Base-by-base conservation (phyloP, 1,139 yeast genomes). In the Magnusiomyces fungicola region DNA sequence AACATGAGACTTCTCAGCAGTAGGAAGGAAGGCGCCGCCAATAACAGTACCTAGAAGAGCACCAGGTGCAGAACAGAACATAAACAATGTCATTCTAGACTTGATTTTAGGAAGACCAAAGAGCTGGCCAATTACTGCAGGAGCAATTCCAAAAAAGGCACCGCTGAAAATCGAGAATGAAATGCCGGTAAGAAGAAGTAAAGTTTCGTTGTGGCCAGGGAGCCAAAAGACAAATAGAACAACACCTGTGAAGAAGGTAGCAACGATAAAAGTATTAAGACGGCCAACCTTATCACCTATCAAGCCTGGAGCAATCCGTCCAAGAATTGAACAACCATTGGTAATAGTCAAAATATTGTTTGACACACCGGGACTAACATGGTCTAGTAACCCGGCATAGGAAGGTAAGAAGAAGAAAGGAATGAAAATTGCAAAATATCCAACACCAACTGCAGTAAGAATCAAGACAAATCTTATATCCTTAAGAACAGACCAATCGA, bases 71-170 rank as follows among this genome's bases (percentile, higher is more conserved):
- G 81, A 72, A 48, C 79, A 74, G 36, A 78, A 67, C 55, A 78
- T 77, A 57, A 79, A 76, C 61, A 79, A 69, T 0, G 84, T 81
- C 58, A 79, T 78, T 27, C 83, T 73, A 53, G 76, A 51, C 3
- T 53, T 48, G n/a, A 55, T 41, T 48, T 71, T 73, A 29, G 77
- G 75, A 14, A 80, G 74, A 1, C 63, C 64, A 55, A 60, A 60
- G n/a, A 81, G 76, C 59, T 80, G 85, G 1, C 65, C 64, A 32
- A 69, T 52, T 16, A 63, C 57, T 0, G 70, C 62, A 2, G 76
- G 75, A 2, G 68, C 62, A 46, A 73, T 53, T 10, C 76, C 65
- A 38, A 72, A 61, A 16, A 69, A 62, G 16, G 63, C 54, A 1
- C 75, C 72, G 2, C 72, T 66, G 52, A 71, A 72, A 47, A 74